Evolutionary conservation across 2,329 filamentous ascomycete genomes (phyloP), one percentile per base, ranked within the genome.

Genomic region (Trichophyton mentagrophytes): DNA sequence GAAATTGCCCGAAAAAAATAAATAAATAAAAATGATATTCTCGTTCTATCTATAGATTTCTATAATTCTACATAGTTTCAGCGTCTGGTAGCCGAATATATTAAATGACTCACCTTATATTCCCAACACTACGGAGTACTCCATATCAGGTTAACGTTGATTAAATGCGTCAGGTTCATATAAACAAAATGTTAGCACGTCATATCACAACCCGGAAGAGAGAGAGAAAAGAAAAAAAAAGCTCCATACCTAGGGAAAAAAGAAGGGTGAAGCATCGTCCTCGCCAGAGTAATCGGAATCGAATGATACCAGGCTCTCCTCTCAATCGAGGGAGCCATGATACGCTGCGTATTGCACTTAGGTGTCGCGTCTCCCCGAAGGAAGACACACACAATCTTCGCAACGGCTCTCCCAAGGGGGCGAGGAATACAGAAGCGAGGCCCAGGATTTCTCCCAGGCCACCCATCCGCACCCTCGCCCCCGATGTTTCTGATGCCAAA

Each of bases 261-360:
- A 77, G 73, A 73, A 47, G 72, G 64, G 64, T 77, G 82, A 85
- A 86, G 83, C 85, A 84, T 83, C 86, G 82, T 84, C 86, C 86
- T 82, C 84, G 82, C 81, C 85, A 87, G 86, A 89, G 84, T 90
- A 85, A 91, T 90, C 87, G 86, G 88, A 90, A 90, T 91, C 86
- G 87, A 89, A 89, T 90, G 80, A 85, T 85, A 80, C 77, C 74
- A 2, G 9, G 67, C 66, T 72, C 73, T 7, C 69, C 40, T 42
- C 69, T 73, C 70, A 38, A 38, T 68, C 13, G 27, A 62, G 80
- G 57, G 8, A 9, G 27, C 33, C 33, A 5, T 47, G 42, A 40
- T 25, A 59, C 57, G 57, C 57, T 79, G 88, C 88, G 87, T 90
- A 93, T 93, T 89, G 89, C 87, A 92, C 89, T 93, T 81, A 89